Base-by-base conservation (phyloP, 2,329 filamentous ascomycete genomes). In the Sporothrix protearum region DNA sequence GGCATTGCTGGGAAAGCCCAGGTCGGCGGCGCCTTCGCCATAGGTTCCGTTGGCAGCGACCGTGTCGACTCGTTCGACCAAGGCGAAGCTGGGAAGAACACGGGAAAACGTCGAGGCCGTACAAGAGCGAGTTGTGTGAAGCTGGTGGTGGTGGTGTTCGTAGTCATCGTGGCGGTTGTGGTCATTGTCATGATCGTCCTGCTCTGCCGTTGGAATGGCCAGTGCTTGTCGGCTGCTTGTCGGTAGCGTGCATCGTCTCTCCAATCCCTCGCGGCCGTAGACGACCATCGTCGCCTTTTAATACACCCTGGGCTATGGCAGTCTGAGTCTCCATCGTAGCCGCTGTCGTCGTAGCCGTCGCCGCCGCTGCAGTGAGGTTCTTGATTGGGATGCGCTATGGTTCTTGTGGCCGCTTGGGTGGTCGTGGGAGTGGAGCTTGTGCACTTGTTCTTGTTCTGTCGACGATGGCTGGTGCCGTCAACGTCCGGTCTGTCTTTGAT, bases 1-100 rank as follows among this genome's bases (percentile, higher is more conserved):
- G 0, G 81, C 80, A 68, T 80, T 77, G 16, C 71, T 76, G 1
- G 81, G 80, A 66, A 80, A 81, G 6, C 76, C 76, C 19, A 80
- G 73, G 71, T 83, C 76, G 7, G 72, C 75, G 6, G 73, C 0
- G 0, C 80, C 80, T 45, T 83, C 81, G 63, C 81, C 81, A 57
- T 81, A 81, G 3, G 75, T 79, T 61, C 78, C 77, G 2, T 79
- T 79, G 1, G 76, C 75, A 25, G 76, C 70, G 25, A 81, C 74
- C 28, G 75, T 72, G 61, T 76, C 73, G n/a, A 78, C 76, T 73
- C 80, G 33, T 74, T 81, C 68, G 79, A 80, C 25, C 78, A 78
- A 16, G 76, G 76, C 10, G 81, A 82, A 47, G 72, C 14, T 33
- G 14, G 73, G 71, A n/a, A 75, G 73, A 14, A 39, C 69, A 8